phyloP scores from a whole-genome alignment of 345 rosid species.

The Anastatica hierochuntica region DNA sequence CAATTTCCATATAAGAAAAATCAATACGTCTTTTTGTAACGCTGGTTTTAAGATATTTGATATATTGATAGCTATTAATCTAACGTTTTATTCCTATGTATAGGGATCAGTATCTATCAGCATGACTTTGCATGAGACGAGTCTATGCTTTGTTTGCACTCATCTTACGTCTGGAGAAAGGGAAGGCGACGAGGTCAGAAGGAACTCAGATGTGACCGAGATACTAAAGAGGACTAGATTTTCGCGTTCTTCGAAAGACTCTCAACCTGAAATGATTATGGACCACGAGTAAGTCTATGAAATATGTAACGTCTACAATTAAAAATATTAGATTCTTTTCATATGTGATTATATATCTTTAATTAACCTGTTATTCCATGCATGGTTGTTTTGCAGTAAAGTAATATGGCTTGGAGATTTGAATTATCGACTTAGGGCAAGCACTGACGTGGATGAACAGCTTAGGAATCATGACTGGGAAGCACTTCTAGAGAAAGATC shows the following conservation, averaged over 20 bases:
- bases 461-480: constrained; percentile 63
- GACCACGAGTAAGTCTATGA: constrained; percentile 67
- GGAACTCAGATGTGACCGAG: constrained; percentile 75
- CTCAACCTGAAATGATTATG: constrained; percentile 45
- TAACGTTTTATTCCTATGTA: neutral
- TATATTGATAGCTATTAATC: neutral
- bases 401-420: constrained; percentile 96
- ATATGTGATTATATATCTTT: neutral
- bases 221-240: constrained; percentile 76
- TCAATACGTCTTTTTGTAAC: no score
- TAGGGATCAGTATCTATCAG: constrained; percentile 92
- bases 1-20: neutral
- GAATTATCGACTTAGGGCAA: constrained; percentile 72
- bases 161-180: constrained; percentile 91
- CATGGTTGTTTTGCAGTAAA: constrained; percentile 37
- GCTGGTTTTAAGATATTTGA: neutral
- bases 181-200: constrained; percentile 73
- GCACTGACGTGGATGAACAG: constrained; percentile 39
- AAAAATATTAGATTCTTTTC: no score
- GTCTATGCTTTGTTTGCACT: constrained; percentile 78
- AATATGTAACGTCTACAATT: neutral
- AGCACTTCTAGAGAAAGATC: constrained; percentile 78
- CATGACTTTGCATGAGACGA: constrained; percentile 56
- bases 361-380: neutral
- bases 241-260: constrained; percentile 33